These are phyloP conservation scores for Pseudozyma sp. DNA, from an alignment of 1,284 basidiomycete species.

Conservation along the genomic window DNA sequence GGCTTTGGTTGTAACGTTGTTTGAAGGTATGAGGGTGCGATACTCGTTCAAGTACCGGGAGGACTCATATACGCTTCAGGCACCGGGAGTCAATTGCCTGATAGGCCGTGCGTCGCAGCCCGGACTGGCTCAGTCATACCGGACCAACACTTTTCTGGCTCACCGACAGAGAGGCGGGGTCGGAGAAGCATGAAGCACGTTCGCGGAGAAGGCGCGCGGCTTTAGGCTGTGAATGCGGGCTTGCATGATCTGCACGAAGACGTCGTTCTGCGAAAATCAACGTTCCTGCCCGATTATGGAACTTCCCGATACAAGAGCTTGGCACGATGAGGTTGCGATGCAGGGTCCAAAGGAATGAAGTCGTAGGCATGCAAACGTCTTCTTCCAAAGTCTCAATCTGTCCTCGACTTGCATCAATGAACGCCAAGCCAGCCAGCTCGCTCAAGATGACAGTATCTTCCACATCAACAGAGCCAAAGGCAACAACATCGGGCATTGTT, in stretches of 20 bases:
- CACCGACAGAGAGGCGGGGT: background rate
- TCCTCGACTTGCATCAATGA: background rate
- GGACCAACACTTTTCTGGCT: background rate
- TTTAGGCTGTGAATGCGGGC: background rate
- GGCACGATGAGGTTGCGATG: background rate
- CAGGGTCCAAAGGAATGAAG: conserved; percentile 13
- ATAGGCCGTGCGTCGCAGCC: background rate
- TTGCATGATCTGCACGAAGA: conserved; percentile 4
- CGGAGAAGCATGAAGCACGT: background rate
- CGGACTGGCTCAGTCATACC: conserved; percentile 1
- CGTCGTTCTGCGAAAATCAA: conserved; percentile 8
- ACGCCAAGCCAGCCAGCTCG: background rate
- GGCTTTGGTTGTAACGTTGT: background rate
- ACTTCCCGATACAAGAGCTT: background rate
- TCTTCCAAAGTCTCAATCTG: background rate
- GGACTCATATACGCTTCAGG: too few species aligned
- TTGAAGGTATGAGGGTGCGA: background rate
- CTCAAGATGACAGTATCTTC: conserved; percentile 15
- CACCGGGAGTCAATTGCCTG: too few species aligned
- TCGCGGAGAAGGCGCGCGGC: conserved; percentile 1
- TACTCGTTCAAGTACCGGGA: background rate
- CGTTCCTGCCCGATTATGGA: background rate
- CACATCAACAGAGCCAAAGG: conserved; percentile 74
- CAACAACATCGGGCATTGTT: conserved; percentile 82
- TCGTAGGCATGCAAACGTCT: background rate